Base-by-base conservation (phyloP, 225 moss, liverwort and hornwort genomes). In the Thuidium tamariscinum region DNA sequence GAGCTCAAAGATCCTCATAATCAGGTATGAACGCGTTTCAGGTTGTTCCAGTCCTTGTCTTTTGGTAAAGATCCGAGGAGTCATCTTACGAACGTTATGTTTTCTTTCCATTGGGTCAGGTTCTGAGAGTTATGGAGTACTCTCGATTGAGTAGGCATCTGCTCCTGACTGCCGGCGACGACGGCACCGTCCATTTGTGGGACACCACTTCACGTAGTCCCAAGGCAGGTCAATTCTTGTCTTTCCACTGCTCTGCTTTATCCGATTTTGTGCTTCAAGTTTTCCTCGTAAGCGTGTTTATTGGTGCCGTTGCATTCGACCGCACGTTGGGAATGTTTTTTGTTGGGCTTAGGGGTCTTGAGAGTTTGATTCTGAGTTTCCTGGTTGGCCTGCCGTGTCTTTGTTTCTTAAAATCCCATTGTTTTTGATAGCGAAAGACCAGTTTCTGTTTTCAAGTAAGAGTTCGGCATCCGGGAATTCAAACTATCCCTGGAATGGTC, bases 121-220 rank as follows among this genome's bases (percentile, higher is more conserved):
- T 99, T 93, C 97, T 99, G 88, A 89, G 99, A 94, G 99, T 99
- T 78, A 96, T 99, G 97, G 99, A 99, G 95, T 99, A 99, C 91
- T 99, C 99, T 93, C 97, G 99, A 87, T 95, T 99, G 95, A 97
- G 99, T 94, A 93, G 99, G 84, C 99, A 99, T 87, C 90, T 99
- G 92, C 93, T 99, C 16, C 93, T 97, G 88, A 97, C 99, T 81
- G 99, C 99, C 86, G 99, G 99, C 67, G 99, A 99, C 89, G 99
- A 99, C 87, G 99, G 99, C 90, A 95, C 99, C 49, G 94, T 99
- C 83, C 99, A 99, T 86, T 90, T 99, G 87, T 99, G 99, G 99
- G 99, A 99, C 91, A 95, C 97, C 90, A 99, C 99, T 88, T 91
- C 92, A 78, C 97, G 99, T 87, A 99, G 93, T 94, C 99, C 99